These are phyloP conservation scores for Adansonia digitata DNA, from an alignment of 345 rosid species.

Conservation along the genomic window DNA sequence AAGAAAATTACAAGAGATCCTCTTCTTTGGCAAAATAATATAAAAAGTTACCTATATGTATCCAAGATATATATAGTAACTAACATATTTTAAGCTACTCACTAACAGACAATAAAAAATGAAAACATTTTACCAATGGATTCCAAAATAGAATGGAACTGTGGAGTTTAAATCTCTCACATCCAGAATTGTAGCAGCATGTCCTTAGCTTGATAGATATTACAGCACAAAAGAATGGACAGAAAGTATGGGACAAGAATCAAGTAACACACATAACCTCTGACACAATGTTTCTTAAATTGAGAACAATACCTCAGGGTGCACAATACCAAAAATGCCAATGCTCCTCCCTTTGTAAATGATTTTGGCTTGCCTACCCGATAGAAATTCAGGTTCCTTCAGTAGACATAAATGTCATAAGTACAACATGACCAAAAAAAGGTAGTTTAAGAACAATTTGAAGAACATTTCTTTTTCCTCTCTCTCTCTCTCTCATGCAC, in stretches of 20 bases:
- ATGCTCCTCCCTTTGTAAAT: constrained; percentile 61
- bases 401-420: constrained; percentile 2
- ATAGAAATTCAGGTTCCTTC: constrained; percentile 80
- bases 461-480: neutral
- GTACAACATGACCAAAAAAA: neutral
- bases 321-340: constrained; percentile 83
- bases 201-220: neutral
- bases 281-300: neutral
- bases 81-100: neutral
- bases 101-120: neutral
- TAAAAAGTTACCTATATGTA: neutral
- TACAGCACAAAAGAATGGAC: neutral
- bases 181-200: neutral
- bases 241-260: neutral
- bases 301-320: constrained; percentile 56
- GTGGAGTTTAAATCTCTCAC: neutral
- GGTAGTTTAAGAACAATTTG: neutral
- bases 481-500: neutral
- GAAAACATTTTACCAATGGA: neutral
- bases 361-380: constrained; percentile 82
- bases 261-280: neutral
- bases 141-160: neutral
- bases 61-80: neutral
- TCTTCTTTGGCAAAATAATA: neutral
- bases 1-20: neutral